Evolutionary conservation across 352 stramenopile species (phyloP), one percentile per base, ranked within the genome.

Genomic region (Pythium scleroteichum): DNA sequence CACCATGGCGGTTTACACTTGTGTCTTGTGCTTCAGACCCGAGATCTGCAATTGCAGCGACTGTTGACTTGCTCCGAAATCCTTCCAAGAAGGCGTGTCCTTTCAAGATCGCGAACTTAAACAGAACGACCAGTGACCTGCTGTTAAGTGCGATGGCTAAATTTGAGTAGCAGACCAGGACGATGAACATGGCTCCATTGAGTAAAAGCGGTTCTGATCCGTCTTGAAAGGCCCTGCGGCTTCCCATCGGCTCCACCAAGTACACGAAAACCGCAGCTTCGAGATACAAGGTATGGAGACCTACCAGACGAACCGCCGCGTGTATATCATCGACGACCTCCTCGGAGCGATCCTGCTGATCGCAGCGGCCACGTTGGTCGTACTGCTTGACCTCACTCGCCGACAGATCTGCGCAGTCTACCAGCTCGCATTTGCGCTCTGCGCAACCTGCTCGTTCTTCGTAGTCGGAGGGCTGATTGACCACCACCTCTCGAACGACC

Each of bases 241-340:
- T 5, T 35, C 10, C 10, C 29, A 35, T 35, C 29, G 5, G 29
- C 29, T 35, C 29, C 29, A 35, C 38, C 38, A 44, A 44, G 38
- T 20, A 44, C 38, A 44, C 38, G 38, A 44, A 44, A 8, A 35
- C 29, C n/a, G 29, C 38, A 13, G 14, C 6, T 7, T 5, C 13
- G 14, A 44, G 13, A 6, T 19, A 13, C 13, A 44, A 20, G 13
- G 38, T 0, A 62, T 48, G 47, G 64, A 45, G 27, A 44, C 46
- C 19, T 32, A 63, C 26, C 64, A 75, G 16, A 55, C 51, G 32
- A 35, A 64, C 10, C 70, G 78, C 12, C 76, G 73, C 39, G 81
- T 90, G 14, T 72, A 82, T 62, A 82, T 90, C 64, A 88, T 94
- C 38, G 73, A 94, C 51, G 82, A 94, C 47, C 59, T 94, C 23